phyloP scores from a whole-genome alignment of 192 early-diverging fungal genomes.

The Coemansia sp. region DNA sequence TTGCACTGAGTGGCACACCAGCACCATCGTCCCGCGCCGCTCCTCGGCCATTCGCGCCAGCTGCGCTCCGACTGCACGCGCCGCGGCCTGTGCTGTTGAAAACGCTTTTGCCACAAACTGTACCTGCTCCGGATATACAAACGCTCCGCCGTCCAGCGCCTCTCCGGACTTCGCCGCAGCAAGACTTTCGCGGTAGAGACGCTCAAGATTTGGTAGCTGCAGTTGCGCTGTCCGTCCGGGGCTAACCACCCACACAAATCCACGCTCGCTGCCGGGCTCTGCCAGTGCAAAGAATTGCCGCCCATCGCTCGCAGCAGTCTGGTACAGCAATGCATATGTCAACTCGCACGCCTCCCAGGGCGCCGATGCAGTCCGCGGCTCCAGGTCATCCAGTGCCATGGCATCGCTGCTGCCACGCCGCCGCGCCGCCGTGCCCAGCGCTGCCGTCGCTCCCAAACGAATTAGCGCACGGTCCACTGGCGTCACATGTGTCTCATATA shows the following conservation, averaged over 20 bases:
- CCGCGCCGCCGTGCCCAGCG: constrained; percentile 32
- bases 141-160: constrained; percentile 28
- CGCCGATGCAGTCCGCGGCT: constrained; percentile 21
- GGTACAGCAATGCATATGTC: constrained; percentile 78
- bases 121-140: constrained; percentile 41
- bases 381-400: constrained; percentile 33
- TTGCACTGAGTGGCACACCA: constrained; percentile 71
- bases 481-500: constrained; percentile 91
- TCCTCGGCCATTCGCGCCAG: constrained; percentile 64
- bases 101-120: constrained; percentile 33
- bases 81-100: constrained; percentile 21
- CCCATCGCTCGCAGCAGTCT: constrained; percentile 51
- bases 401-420: constrained; percentile 21
- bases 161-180: constrained; percentile 18
- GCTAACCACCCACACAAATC: constrained; percentile 79
- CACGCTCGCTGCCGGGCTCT: constrained; percentile 55
- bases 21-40: constrained; percentile 63
- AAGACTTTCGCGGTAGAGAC: constrained; percentile 62
- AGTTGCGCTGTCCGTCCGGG: constrained; percentile 54
- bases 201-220: constrained; percentile 70
- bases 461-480: constrained; percentile 79
- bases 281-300: constrained; percentile 68
- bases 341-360: constrained; percentile 42
- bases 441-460: constrained; percentile 63
- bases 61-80: constrained; percentile 58